Percentiles rank a stretch among this genome's conserved stretches.
phyloP scores from a whole-genome alignment of 2,329 filamentous ascomycete species.

The Cercospora zeina region DNA sequence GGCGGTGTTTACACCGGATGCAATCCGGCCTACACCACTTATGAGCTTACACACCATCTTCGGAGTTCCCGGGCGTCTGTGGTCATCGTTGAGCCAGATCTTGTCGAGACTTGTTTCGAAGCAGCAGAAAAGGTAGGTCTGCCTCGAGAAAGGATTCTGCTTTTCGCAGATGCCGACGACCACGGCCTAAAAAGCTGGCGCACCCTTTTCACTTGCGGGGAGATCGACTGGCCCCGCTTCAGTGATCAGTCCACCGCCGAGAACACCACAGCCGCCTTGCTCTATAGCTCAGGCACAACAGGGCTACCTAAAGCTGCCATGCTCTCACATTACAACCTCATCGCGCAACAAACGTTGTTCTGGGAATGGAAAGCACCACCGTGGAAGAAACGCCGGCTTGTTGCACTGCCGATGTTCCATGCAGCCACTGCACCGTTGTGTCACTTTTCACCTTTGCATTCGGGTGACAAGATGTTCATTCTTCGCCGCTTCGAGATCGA shows the following conservation, averaged over 20 bases:
- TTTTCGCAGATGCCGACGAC: constrained; percentile 41
- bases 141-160: constrained; percentile 43
- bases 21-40: constrained; percentile 40
- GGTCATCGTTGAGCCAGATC: constrained; percentile 38
- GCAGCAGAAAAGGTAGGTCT: constrained; percentile 38
- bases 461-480: constrained; percentile 42
- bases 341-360: constrained; percentile 54
- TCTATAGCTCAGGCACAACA: constrained; percentile 60
- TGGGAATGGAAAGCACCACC: constrained; percentile 44
- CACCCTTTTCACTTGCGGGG: constrained; percentile 45
- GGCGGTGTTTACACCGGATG: constrained; percentile 40
- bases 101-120: constrained; percentile 43
- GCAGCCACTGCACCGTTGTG: constrained; percentile 46
- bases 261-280: constrained; percentile 50
- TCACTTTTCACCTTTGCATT: constrained; percentile 41
- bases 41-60: constrained; percentile 38
- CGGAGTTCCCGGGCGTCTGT: constrained; percentile 33
- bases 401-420: constrained; percentile 54
- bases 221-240: constrained; percentile 52
- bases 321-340: constrained; percentile 58
- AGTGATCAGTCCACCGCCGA: constrained; percentile 44
- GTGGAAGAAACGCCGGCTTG: constrained; percentile 45
- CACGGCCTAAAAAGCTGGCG: constrained; percentile 23
- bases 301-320: constrained; percentile 58
- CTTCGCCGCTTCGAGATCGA: constrained; percentile 53